phyloP scores from a whole-genome alignment of 768 basidiomycete genomes.

The Lactarius psammicola region DNA sequence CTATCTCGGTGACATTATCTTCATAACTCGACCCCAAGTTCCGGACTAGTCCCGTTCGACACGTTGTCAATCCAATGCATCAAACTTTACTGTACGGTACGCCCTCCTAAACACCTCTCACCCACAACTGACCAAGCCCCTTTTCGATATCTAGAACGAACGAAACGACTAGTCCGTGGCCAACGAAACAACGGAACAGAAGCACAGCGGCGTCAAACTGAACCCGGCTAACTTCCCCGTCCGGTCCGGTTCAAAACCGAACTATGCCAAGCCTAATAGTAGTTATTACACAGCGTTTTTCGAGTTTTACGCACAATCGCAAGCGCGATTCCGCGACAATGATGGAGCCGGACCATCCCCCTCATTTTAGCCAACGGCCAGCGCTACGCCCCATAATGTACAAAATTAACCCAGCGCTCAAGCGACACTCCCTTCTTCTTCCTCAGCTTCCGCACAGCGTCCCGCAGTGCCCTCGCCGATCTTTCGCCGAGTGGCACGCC shows the following conservation, averaged over 20 bases:
- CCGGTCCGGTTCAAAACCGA: neutral
- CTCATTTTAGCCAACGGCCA: no score
- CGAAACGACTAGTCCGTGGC: neutral
- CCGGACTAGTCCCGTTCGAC: neutral
- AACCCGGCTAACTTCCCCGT: neutral
- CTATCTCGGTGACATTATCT: neutral
- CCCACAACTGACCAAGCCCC: neutral
- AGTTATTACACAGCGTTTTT: no score
- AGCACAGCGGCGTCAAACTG: neutral
- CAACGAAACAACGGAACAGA: neutral
- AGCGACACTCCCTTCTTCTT: slow-evolving; percentile 3
- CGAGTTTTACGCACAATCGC: no score
- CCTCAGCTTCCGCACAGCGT: slow-evolving; percentile 13
- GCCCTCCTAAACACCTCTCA: neutral
- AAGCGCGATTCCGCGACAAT: no score
- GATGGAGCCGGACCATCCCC: no score
- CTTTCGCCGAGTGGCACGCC: neutral
- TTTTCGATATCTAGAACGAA: neutral
- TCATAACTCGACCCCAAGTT: neutral
- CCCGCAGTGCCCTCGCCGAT: slow-evolving; percentile 7
- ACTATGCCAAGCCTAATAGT: no score
- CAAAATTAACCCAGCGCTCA: slow-evolving; percentile 22
- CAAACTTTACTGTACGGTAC: neutral
- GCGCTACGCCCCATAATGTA: slow-evolving; percentile 18
- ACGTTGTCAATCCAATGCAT: neutral